Evolutionary conservation across 495 filamentous ascomycete species (phyloP), one percentile per base, ranked within the genome.

Genomic region (Glonium stellatum): DNA sequence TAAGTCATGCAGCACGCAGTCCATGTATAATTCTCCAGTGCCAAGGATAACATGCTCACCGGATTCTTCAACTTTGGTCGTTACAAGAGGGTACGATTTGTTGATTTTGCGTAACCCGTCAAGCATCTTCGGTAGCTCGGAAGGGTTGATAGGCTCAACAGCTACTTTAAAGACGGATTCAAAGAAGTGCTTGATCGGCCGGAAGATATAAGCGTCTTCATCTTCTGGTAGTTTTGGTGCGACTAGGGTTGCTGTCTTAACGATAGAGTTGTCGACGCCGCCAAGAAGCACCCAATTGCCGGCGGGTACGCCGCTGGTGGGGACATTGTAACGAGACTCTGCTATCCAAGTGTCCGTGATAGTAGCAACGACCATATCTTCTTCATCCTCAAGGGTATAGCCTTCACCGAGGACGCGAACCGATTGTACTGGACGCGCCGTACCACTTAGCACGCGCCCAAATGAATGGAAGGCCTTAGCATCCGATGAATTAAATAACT

Each of bases 51-150:
- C 84, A 72, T 98, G 93, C 71, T 98, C 93, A 13, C 93, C 93
- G n/a, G 90, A 96, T 71, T 98, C 93, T 68, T 98, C 93, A 15
- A 98, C 93, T 73, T 97, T 97, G 9, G 93, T 97, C 47, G 88
- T 89, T 55, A 97, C 87, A 25, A 98, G 79, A 36, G 93, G 93
- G 68, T 97, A 98, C 71, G 86, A 91, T 75, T 97, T 97, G 78
- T 96, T 96, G 73, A 97, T 88, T 68, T 95, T 97, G 53, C 93
- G 82, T 27, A 98, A 80, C 52, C 93, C 93, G 70, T 98, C 93
- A 48, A 98, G 79, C 93, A 98, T 98, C 75, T 98, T 98, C 0
- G 93, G 93, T n/a, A 98, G 77, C 72, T 98, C 93, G 3, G 92
- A 97, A 5, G 93, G 93, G 69, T 97, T 97, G 73, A 98, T 95